Base-by-base conservation (phyloP, 805 yeast species). In the Metschnikowia amazonensis region DNA sequence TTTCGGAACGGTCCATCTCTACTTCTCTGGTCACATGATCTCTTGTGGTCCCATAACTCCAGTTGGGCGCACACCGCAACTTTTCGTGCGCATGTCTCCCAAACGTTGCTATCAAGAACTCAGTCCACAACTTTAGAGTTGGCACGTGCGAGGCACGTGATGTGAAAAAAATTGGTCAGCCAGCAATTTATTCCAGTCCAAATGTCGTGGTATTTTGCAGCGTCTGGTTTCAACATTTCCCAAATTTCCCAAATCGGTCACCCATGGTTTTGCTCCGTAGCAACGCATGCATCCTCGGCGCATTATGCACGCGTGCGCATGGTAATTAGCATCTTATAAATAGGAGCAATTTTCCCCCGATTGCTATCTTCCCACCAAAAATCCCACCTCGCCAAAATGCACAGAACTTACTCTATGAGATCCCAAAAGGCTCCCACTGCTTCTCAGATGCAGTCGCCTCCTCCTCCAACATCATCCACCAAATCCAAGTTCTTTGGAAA, bases 371-470 rank as follows among this genome's bases (percentile, higher is more conserved):
- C n/a, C n/a, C n/a, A n/a, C 25, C 24, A 20, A 35, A 24, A 11
- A 9, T 18, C 35, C 25, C 23, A 5, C 17, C 5, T 21, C 24
- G n/a, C n/a, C 53, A 66, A 42, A 53, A 85, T 86, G 92, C 89
- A 86, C 73, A 83, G 89, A 81, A 86, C 94, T 9, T 86, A 86
- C 65, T 86, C 94, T 17, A 70, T 86, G 63, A 83, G 92, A 80
- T 75, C 81, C 51, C 70, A 77, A 45, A 83, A 87, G 69, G 89
- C 90, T 39, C 92, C 90, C 56, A 84, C 92, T 32, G 89, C 90
- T 51, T 78, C 90, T 50, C 88, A 86, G 67, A 67, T 85, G 60
- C 86, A 82, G 60, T 75, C 84, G 41, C 92, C 94, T 25, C 86
- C 90, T 35, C 89, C 90, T 27, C 92, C 90, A 56, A 76, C 89